These are phyloP conservation scores for Penicillium sp. DNA, from an alignment of 2,329 filamentous ascomycete genomes.

Conservation along the genomic window DNA sequence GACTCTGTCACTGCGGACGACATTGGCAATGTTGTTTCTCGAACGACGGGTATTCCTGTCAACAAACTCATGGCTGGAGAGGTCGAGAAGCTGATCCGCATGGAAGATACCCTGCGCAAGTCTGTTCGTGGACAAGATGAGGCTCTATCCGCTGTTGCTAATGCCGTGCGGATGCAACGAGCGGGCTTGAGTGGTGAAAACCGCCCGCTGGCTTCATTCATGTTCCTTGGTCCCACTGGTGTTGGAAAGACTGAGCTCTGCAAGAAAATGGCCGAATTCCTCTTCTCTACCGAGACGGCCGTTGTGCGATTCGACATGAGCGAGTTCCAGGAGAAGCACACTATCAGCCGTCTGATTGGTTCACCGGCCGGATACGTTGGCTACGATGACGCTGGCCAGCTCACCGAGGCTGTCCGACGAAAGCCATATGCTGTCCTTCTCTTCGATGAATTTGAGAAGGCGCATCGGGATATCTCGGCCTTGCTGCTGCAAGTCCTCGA, in stretches of 20 bases:
- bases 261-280: constrained; percentile 89
- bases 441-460: constrained; percentile 98
- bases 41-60: constrained; percentile 88
- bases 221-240: constrained; percentile 95
- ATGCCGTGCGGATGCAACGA: constrained; percentile 90
- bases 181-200: constrained; percentile 91
- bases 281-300: constrained; percentile 88
- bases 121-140: constrained; percentile 92
- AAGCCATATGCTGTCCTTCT: constrained; percentile 94
- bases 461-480: constrained; percentile 89
- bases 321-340: constrained; percentile 97
- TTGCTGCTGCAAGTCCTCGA: constrained; percentile 91
- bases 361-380: constrained; percentile 92
- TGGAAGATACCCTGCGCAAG: constrained; percentile 84
- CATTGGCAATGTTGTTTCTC: constrained; percentile 86
- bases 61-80: constrained; percentile 90
- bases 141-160: constrained; percentile 82
- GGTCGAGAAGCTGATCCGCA: constrained; percentile 88
- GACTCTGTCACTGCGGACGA: constrained; percentile 95
- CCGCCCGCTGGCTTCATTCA: constrained; percentile 86
- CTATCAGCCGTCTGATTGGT: constrained; percentile 87
- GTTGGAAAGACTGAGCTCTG: constrained; percentile 97
- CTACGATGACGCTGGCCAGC: constrained; percentile 92
- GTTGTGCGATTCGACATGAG: constrained; percentile 96
- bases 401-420: constrained; percentile 89